phyloP scores from a whole-genome alignment of 331 rosid genomes.

The Malus hybrid region DNA sequence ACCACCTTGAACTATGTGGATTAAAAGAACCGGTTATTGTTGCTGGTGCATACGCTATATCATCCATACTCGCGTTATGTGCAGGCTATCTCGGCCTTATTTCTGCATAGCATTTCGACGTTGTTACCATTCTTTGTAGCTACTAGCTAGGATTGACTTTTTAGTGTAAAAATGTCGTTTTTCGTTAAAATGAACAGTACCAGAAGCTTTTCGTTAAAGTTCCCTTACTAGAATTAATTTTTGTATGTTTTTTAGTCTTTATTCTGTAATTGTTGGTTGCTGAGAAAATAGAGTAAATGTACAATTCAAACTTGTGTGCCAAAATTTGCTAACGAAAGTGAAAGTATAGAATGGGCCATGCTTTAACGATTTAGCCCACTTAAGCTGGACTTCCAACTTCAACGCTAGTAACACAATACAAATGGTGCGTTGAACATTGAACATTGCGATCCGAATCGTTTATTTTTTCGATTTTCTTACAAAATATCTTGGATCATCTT shows the following conservation, averaged over 20 bases:
- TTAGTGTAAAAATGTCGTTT: too few relatives aligned
- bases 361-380: neutral
- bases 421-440: too few relatives aligned
- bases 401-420: neutral
- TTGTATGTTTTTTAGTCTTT: neutral
- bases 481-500: neutral
- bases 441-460: neutral
- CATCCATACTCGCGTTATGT: slow-evolving; percentile 60
- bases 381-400: neutral
- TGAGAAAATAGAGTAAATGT: neutral
- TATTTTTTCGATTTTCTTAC: too few relatives aligned
- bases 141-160: neutral
- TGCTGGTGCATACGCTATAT: slow-evolving; percentile 63
- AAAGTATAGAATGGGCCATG: neutral
- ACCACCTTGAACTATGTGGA: slow-evolving; percentile 58
- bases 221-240: neutral
- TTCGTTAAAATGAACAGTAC: too few relatives aligned
- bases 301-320: neutral
- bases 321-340: neutral
- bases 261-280: neutral
- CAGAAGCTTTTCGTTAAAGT: too few relatives aligned
- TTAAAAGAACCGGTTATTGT: slow-evolving; percentile 74
- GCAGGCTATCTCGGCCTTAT: slow-evolving; percentile 83
- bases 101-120: slow-evolving; percentile 45
- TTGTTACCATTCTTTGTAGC: slow-evolving; percentile 2